Evolutionary conservation across 495 filamentous ascomycete species (phyloP).

Genomic region (Diplogelasinospora grovesii): DNA sequence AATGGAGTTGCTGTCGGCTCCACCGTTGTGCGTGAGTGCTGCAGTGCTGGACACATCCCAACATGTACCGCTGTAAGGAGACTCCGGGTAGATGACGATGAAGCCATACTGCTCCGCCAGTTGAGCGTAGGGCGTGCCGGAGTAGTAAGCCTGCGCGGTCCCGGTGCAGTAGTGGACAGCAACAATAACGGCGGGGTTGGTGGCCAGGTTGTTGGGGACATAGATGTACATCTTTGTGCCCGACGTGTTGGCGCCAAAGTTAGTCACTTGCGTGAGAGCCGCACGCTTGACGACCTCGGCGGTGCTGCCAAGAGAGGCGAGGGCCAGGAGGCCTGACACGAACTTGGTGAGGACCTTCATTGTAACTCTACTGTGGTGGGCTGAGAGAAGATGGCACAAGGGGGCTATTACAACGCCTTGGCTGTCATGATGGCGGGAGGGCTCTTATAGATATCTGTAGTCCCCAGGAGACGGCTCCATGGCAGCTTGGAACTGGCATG

Average conservation of each 20-base stretch:
- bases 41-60: slow-evolving; percentile 54
- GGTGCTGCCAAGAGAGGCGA: slow-evolving; percentile 13
- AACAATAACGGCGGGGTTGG: slow-evolving; percentile 40
- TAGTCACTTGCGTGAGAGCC: slow-evolving; percentile 27
- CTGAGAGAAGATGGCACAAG: too few relatives aligned
- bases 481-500: too few relatives aligned
- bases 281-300: slow-evolving; percentile 21
- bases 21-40: slow-evolving; percentile 50
- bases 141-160: slow-evolving; percentile 44
- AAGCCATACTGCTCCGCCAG: slow-evolving; percentile 49
- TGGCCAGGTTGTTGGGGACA: slow-evolving; percentile 28
- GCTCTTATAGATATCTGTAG: too few relatives aligned
- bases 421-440: too few relatives aligned
- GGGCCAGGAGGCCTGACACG: slow-evolving; percentile 20
- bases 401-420: too few relatives aligned
- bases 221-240: slow-evolving; percentile 34
- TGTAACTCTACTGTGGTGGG: too few relatives aligned
- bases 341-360: slow-evolving; percentile 21
- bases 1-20: slow-evolving; percentile 52
- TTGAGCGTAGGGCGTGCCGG: slow-evolving; percentile 38
- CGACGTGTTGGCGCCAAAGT: slow-evolving; percentile 35
- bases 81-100: slow-evolving; percentile 51
- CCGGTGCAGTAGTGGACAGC: slow-evolving; percentile 52
- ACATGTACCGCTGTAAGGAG: slow-evolving; percentile 43
- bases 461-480: too few relatives aligned